Base-by-base conservation (phyloP, 805 yeast species). In the Starmerella bombicola region DNA sequence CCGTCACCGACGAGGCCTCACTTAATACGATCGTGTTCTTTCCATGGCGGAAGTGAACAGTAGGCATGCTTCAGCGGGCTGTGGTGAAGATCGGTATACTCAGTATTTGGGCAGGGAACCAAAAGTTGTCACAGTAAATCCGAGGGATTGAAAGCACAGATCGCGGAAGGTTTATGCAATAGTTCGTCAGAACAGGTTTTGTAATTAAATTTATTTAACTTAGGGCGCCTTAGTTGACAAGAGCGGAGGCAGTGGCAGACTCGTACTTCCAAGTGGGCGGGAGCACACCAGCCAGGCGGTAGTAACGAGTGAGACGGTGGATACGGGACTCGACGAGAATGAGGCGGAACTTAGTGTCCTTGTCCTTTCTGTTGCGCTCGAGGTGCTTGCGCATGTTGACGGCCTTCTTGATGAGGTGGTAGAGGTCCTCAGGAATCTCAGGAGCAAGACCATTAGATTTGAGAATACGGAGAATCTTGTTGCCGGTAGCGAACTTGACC, bases 261-360 rank as follows among this genome's bases (percentile, higher is more conserved):
- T 91, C 99, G 93, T 82, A 91, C 77, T 91, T 91, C 99, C 99
- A 91, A 91, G 81, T 86, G 69, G 99, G 97, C 63, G 99, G 98
- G 67, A 91, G 80, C 63, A 91, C 97, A 65, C 94, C 76, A 63
- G 84, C 95, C 63, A 95, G 83, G 84, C 95, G 88, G 95, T 91
- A 91, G 93, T 91, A 91, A 77, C 99, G 83, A 61, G 98, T 95
- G 68, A 91, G 82, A 80, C 99, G 88, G 94, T 91, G 99, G 76
- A 91, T 91, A 85, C 99, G 86, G 56, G 97, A 88, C 77, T 91
- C 99, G 70, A 91, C 86, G 71, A 91, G 80, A 91, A 91, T 91
- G 67, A 91, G 84, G 80, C 99, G 84, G 94, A 91, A 91, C 76
- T 91, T 91, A 62, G 98, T 91, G 75, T 91, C 99, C 80, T 91